Percentiles rank a stretch among this genome's conserved stretches.
phyloP scores from a whole-genome alignment of 768 basidiomycete species.

The Mycena metata region DNA sequence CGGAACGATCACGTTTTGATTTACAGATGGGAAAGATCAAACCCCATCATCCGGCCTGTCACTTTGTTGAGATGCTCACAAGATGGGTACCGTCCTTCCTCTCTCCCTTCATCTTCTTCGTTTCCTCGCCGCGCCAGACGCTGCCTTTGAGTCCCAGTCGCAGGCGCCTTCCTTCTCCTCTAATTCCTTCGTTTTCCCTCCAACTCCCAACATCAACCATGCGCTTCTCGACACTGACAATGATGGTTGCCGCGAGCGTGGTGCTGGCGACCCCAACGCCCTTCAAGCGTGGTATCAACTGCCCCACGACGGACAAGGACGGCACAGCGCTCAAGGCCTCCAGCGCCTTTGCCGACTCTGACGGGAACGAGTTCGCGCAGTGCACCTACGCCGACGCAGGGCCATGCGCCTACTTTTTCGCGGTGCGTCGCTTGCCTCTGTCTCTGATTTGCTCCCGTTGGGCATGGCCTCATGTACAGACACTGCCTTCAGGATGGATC shows the following conservation, averaged over 20 bases:
- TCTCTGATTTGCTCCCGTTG: not conserved
- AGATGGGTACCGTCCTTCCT: too few relatives aligned
- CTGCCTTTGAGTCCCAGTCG: slow-evolving; percentile 17
- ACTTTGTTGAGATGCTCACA: too few relatives aligned
- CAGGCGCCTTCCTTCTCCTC: slow-evolving; percentile 17
- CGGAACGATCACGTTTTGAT: too few relatives aligned
- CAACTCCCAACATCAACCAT: not conserved
- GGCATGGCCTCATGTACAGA: too few relatives aligned
- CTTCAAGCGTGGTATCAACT: slow-evolving; percentile 19
- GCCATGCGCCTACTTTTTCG: slow-evolving; percentile 24
- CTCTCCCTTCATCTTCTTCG: slow-evolving; percentile 4
- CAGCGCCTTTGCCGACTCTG: slow-evolving; percentile 2
- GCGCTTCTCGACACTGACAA: not conserved
- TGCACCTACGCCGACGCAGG: slow-evolving; percentile 23
- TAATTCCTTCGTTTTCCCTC: not conserved
- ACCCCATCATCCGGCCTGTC: too few relatives aligned
- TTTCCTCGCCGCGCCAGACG: slow-evolving; percentile 25
- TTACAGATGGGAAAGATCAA: too few relatives aligned
- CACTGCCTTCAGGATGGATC: slow-evolving; percentile 12
- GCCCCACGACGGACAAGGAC: slow-evolving; percentile 21
- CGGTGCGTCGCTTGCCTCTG: slow-evolving; percentile 9
- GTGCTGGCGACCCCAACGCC: not conserved
- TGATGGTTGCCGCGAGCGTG: slow-evolving; percentile 14
- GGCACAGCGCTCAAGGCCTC: slow-evolving; percentile 11
- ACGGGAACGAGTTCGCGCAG: slow-evolving; percentile 5